Evolutionary conservation across 1,284 basidiomycete species (phyloP).

Genomic region (Blastosporella zonata): DNA sequence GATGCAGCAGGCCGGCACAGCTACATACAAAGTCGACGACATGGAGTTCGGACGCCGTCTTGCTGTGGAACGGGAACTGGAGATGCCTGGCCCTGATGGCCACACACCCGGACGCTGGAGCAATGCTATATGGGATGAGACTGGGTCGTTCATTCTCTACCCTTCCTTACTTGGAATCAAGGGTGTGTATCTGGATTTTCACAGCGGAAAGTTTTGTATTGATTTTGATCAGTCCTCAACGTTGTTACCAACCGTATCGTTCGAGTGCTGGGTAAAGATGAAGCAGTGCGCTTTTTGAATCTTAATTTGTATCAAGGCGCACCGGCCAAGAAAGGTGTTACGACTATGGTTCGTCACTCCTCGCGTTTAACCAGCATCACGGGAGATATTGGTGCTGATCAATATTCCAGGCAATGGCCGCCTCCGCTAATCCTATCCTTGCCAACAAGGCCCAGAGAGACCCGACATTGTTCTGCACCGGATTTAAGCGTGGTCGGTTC

Average conservation of each 20-base stretch:
- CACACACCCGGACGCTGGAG: constrained; percentile 70
- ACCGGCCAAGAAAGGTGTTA: constrained; percentile 82
- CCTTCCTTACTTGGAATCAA: constrained; percentile 95
- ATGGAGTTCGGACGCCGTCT: constrained; percentile 99
- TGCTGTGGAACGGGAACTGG: constrained; percentile 89
- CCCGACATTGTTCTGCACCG: constrained; percentile 92
- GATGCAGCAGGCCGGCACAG: constrained; percentile 95
- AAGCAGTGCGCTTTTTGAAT: constrained; percentile 89
- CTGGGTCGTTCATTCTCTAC: constrained; percentile 91
- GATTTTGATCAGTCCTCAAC: constrained; percentile 75
- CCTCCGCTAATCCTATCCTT: constrained; percentile 92
- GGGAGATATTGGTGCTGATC: not conserved
- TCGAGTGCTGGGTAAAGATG: constrained; percentile 90
- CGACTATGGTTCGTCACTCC: constrained; percentile 63
- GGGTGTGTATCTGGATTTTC: constrained; percentile 46
- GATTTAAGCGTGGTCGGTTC: constrained; percentile 92
- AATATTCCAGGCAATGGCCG: constrained; percentile 76
- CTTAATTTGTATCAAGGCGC: constrained; percentile 91
- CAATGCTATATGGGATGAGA: constrained; percentile 96
- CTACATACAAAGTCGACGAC: constrained; percentile 90
- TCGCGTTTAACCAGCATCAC: not conserved
- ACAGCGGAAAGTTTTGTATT: not conserved
- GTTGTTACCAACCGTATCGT: constrained; percentile 92
- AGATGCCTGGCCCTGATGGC: constrained; percentile 73
- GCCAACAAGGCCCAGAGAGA: constrained; percentile 82